Conservation (phyloP, 805 yeast species). For the Candida loeiensis region DNA sequence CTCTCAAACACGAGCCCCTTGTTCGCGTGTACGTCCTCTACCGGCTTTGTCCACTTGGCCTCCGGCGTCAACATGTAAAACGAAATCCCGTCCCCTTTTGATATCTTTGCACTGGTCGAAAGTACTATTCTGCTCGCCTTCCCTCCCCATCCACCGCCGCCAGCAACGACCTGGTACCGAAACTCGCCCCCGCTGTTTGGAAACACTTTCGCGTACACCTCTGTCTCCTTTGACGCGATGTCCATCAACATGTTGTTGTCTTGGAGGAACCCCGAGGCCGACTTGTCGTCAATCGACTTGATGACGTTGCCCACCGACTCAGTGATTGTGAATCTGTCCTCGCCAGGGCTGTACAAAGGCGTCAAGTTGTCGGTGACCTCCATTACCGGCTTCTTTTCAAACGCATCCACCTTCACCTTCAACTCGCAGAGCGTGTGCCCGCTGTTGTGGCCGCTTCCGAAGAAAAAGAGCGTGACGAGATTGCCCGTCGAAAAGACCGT, state of each 20-base stretch:
- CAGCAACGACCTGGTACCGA: conserved; percentile 58
- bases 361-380: conserved; percentile 32
- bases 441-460: conserved; percentile 13
- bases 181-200: conserved; percentile 15
- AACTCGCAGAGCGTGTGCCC: conserved; percentile 32
- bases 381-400: conserved; percentile 1
- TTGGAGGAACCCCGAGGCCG: conserved; percentile 59
- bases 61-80: conserved; percentile 45
- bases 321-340: conserved; percentile 41
- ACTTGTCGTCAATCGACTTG: conserved; percentile 48
- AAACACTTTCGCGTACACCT: conserved; percentile 36
- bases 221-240: conserved; percentile 40
- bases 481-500: conserved; percentile 36
- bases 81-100: conserved; percentile 44
- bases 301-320: conserved; percentile 54
- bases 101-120: conserved; percentile 51
- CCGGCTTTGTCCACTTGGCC: conserved; percentile 18
- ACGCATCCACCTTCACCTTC: conserved; percentile 11
- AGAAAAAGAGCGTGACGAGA: conserved; percentile 33
- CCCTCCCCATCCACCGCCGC: conserved; percentile 77
- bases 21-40: conserved; percentile 1
- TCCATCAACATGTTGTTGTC: conserved; percentile 37
- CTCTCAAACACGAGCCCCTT: conserved; percentile 25
- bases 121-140: conserved; percentile 63
- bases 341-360: conserved; percentile 22